phyloP scores from a whole-genome alignment of 371 early-diverging fungal species.

The Rhizopus stolonifer region DNA sequence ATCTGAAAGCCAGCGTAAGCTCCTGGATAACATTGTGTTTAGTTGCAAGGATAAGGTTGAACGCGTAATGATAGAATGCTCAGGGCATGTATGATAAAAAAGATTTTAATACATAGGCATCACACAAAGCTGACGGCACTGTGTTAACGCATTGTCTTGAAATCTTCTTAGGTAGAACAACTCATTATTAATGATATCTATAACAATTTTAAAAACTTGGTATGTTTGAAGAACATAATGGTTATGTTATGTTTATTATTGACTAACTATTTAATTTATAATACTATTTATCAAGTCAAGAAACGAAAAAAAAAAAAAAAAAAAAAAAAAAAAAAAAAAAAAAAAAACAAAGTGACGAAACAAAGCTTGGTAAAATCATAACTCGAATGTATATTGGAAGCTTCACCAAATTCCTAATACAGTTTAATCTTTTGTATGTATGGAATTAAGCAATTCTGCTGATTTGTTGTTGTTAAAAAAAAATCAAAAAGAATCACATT shows the following conservation, averaged over 20 bases:
- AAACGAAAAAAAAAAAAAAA: slow-evolving; percentile 13
- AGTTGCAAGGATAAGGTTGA: slow-evolving; percentile 18
- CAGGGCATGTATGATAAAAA: slow-evolving; percentile 23
- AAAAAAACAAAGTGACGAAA: slow-evolving; percentile 16
- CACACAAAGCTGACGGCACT: too few relatives aligned
- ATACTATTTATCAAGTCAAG: slow-evolving; percentile 9
- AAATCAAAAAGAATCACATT: slow-evolving; percentile 11
- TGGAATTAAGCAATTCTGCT: slow-evolving; percentile 15
- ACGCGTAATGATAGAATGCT: slow-evolving; percentile 22
- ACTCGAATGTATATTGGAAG: slow-evolving; percentile 14
- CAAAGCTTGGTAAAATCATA: slow-evolving; percentile 11
- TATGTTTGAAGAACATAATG: slow-evolving; percentile 10
- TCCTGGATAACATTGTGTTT: slow-evolving; percentile 18
- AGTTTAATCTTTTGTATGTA: slow-evolving; percentile 12
- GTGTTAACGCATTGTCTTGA: too few relatives aligned
- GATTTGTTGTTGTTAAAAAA: slow-evolving; percentile 16
- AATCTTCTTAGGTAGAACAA: slow-evolving; percentile 12
- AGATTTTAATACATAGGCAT: too few relatives aligned
- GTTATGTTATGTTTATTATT: slow-evolving; percentile 6
- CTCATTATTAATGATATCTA: slow-evolving; percentile 10
- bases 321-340: too few relatives aligned
- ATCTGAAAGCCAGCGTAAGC: slow-evolving; percentile 16
- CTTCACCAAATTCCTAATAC: slow-evolving; percentile 13
- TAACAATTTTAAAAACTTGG: slow-evolving; percentile 13
- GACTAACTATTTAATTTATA: slow-evolving; percentile 8